Evolutionary conservation across 1,284 basidiomycete genomes (phyloP).

Genomic region (Malassezia caprae): DNA sequence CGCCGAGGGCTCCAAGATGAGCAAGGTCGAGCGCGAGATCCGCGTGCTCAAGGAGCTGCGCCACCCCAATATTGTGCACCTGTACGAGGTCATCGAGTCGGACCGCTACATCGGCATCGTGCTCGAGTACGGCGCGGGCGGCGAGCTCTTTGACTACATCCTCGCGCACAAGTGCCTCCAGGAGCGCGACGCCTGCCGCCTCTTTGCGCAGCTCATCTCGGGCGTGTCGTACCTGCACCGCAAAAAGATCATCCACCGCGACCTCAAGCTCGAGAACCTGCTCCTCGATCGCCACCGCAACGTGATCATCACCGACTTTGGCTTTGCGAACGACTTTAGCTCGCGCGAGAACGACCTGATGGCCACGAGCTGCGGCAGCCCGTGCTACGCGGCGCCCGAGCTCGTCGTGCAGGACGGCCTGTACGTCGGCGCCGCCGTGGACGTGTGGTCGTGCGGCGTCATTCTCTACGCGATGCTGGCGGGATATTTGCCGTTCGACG

Average conservation of each 20-base stretch:
- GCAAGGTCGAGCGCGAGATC: constrained; percentile 94
- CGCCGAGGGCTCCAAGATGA: constrained; percentile 59
- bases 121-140: constrained; percentile 90
- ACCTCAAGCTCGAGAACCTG: constrained; percentile 96
- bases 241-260: constrained; percentile 97
- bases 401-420: constrained; percentile 96
- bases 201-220: constrained; percentile 96
- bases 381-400: constrained; percentile 97
- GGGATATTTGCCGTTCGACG: constrained; percentile 98
- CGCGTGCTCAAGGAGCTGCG: constrained; percentile 89
- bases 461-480: constrained; percentile 99
- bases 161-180: constrained; percentile 92
- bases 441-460: constrained; percentile 98
- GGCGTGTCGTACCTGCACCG: constrained; percentile 98
- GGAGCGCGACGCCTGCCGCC: constrained; percentile 85
- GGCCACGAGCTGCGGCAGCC: constrained; percentile 94
- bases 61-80: constrained; percentile 94
- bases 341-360: constrained; percentile 72
- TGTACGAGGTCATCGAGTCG: constrained; percentile 98
- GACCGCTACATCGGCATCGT: constrained; percentile 99
- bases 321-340: constrained; percentile 95
- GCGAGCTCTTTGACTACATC: constrained; percentile 98
- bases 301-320: constrained; percentile 99
- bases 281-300: constrained; percentile 93
- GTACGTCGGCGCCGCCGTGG: constrained; percentile 95